Base-by-base conservation (phyloP, 2,329 filamentous ascomycete species). In the Aspergillus spinulosporus region DNA sequence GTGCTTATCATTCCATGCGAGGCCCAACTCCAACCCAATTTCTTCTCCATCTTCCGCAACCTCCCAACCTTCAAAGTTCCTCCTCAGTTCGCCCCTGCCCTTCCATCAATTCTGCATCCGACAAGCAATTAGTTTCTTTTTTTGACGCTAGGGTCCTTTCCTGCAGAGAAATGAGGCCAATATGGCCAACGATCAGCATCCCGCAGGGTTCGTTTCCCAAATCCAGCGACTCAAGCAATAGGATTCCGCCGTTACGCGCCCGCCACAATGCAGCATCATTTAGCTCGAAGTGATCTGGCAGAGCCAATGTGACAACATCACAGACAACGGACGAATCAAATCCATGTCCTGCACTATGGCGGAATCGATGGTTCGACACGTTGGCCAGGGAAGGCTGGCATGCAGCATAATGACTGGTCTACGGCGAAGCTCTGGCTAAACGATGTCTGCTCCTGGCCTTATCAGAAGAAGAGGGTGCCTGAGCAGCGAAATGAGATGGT, bases 251-350 rank as follows among this genome's bases (percentile, higher is more conserved):
- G 52, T 63, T 66, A 67, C 59, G 65, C 65, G 65, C 65, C 61
- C 56, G 57, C 43, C 44, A 39, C 46, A 49, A 51, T 52, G 39
- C 52, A 44, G 31, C 36, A 32, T 15, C 15, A 43, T 21, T 47
- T 52, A 57, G 51, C 46, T 52, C 15, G 43, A 40, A 59, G 58
- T 58, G 55, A 60, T 46, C 56, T 56, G 55, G 46, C 52, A 34
- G 36, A 28, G 26, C 48, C 21, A 31, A 46, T 56, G 59, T 70
- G 68, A 68, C 59, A 60, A 57, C 62, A 56, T 63, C 64, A 64
- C 64, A 21, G 36, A 5, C 32, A 14, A 42, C 57, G 49, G 54
- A 61, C 68, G 55, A 69, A 68, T 66, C 26, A 59, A 29, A 50
- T 40, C 44, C 54, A 51, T 51, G 44, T 49, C 21, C 49, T 40